Evolutionary conservation across 257 asterid species (phyloP).

Genomic region (Lycium ferocissimum): DNA sequence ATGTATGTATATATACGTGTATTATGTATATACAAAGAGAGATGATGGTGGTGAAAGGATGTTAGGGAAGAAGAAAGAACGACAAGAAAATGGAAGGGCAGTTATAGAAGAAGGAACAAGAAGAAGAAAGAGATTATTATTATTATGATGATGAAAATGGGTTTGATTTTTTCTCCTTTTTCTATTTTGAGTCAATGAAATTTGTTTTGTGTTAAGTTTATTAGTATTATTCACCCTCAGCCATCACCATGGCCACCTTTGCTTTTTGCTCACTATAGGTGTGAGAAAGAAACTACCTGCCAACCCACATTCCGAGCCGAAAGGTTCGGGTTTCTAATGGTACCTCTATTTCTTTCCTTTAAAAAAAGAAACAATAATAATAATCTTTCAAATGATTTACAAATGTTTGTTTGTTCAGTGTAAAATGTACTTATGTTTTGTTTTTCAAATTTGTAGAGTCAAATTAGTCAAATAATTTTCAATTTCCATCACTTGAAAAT

Average conservation of each 20-base stretch:
- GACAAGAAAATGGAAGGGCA: slow-evolving; percentile 30
- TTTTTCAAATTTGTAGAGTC: too few species aligned
- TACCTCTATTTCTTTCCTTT: too few species aligned
- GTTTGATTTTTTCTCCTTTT: slow-evolving; percentile 34
- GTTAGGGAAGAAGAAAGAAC: slow-evolving; percentile 37
- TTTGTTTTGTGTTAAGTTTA: background rate
- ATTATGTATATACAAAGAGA: slow-evolving; percentile 25
- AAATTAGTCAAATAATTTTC: too few species aligned
- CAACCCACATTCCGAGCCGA: slow-evolving; percentile 54
- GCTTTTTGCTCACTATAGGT: slow-evolving; percentile 16
- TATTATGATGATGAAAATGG: slow-evolving; percentile 23
- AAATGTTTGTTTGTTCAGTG: too few species aligned
- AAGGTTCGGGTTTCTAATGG: slow-evolving; percentile 44
- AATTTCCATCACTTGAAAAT: too few species aligned
- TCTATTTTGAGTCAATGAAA: background rate
- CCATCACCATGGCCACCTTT: slow-evolving; percentile 30
- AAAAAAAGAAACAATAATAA: too few species aligned
- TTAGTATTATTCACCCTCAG: slow-evolving; percentile 6
- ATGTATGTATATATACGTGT: background rate
- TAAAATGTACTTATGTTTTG: too few species aligned
- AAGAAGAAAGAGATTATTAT: background rate
- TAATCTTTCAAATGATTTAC: too few species aligned
- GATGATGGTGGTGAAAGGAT: slow-evolving; percentile 15
- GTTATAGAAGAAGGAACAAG: slow-evolving; percentile 31
- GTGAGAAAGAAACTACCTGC: slow-evolving; percentile 30